Percentiles rank a stretch among this genome's conserved stretches.
Conservation (phyloP, 129 eudicot species). For the Erigeron canadensis region DNA sequence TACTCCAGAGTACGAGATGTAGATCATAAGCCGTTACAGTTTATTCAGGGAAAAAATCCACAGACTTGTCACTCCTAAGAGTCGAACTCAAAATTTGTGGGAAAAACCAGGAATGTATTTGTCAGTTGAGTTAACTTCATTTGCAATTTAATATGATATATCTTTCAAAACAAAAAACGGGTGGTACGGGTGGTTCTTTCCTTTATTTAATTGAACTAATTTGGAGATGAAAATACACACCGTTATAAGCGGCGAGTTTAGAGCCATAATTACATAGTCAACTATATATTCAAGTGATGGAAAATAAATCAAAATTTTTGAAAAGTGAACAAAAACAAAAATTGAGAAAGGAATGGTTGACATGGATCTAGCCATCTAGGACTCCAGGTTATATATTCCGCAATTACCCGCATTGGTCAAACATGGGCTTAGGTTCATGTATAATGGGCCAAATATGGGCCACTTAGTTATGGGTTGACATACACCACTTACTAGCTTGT, state of each 20-base stretch:
- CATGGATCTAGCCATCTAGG: too few relatives aligned
- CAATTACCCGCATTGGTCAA: background rate
- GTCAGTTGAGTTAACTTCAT: too few relatives aligned
- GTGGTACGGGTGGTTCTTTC: too few relatives aligned
- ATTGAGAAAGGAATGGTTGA: background rate
- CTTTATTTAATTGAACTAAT: background rate
- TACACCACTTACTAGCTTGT: too few relatives aligned
- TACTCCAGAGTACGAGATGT: too few relatives aligned
- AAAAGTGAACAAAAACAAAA: background rate
- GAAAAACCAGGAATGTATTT: too few relatives aligned
- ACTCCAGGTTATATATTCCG: too few relatives aligned
- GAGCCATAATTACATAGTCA: conserved; percentile 21
- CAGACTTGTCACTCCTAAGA: too few relatives aligned
- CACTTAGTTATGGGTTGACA: background rate
- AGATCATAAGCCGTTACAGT: too few relatives aligned
- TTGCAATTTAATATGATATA: too few relatives aligned
- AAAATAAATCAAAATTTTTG: background rate
- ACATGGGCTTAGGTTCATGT: background rate
- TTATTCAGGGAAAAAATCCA: too few relatives aligned
- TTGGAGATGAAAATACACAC: conserved; percentile 7
- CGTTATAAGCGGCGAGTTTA: conserved; percentile 32
- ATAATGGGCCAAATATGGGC: background rate
- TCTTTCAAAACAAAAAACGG: background rate
- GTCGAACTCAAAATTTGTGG: too few relatives aligned
- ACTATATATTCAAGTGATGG: conserved; percentile 1